Base-by-base conservation (phyloP, 1,284 basidiomycete genomes). In the Irpex sp. region DNA sequence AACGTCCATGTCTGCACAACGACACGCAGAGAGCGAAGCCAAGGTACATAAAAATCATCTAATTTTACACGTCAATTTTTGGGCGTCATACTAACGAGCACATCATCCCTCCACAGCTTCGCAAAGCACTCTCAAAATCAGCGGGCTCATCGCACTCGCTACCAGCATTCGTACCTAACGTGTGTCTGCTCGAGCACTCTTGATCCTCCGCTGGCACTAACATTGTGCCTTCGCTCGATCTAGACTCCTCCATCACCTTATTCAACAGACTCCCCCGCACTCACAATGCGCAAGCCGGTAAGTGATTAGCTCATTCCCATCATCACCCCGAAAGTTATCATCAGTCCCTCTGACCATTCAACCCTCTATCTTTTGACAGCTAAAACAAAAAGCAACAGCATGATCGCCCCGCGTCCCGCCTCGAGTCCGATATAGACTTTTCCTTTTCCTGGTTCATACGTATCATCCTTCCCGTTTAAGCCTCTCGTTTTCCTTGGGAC, bases 21-120 rank as follows among this genome's bases (percentile, higher is more conserved):
- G 83, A 49, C 83, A 84, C 37, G 83, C 85, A 17, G 85, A 89
- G 73, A 89, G 88, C 68, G 85, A 90, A 74, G 89, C 87, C 49
- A 89, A 91, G 83, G 89, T 89, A 61, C 33, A 43, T 11, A 43
- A 43, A 43, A 43, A 43, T 26, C 26, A 26, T 26, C 39, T 43
- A 43, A 21, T 6, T 50, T 21, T 17, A 50, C 11, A 50, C 49
- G 17, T 50, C 49, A 50, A 13, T 50, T 50, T 50, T 50, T 21
- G 11, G 3, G 17, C 17, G 17, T 7, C 17, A 11, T 43, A 4
- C 39, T 43, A 9, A 43, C 15, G 2, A 9, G 49, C 49, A 17
- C 49, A 50, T 8, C 15, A 50, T n/a, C n/a, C 13, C 49, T 50
- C 17, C 17, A n/a, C 66, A 75, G 74, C 64, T 75, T 60, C 66